Evolutionary conservation across 352 stramenopile species (phyloP).

Genomic region (Paralagenidium karlingii): DNA sequence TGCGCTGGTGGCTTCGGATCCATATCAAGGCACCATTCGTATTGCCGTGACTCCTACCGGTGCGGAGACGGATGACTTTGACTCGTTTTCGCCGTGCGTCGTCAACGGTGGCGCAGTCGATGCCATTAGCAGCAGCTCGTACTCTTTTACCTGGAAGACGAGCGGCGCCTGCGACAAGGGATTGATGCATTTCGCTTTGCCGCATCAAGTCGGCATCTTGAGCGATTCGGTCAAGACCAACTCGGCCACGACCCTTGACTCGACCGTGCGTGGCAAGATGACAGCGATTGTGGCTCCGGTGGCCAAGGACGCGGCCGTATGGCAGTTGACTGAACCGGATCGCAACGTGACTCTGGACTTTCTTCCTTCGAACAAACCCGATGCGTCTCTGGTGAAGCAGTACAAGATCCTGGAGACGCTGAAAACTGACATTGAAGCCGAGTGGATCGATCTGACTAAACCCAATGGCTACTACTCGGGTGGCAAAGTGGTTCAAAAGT

Average conservation of each 20-base stretch:
- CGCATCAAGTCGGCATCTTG: conserved; percentile 23
- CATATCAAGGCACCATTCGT: conserved; percentile 36
- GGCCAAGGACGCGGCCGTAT: conserved; percentile 6
- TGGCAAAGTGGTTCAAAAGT: conserved; percentile 70
- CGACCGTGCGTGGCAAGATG: conserved; percentile 40
- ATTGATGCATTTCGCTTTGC: conserved; percentile 53
- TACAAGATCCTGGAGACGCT: conserved; percentile 5
- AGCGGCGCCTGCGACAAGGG: conserved; percentile 33
- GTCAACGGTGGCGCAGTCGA: conserved; percentile 32
- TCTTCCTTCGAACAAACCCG: not conserved
- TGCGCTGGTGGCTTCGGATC: conserved; percentile 22
- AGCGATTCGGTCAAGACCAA: conserved; percentile 8
- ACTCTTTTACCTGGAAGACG: conserved; percentile 46
- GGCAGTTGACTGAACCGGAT: conserved; percentile 37
- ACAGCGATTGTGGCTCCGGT: conserved; percentile 15
- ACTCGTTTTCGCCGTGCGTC: conserved; percentile 41
- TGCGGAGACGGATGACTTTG: conserved; percentile 24
- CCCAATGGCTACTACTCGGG: conserved; percentile 60
- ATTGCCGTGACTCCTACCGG: conserved; percentile 33
- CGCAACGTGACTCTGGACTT: conserved; percentile 24
- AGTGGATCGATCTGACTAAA: conserved; percentile 24
- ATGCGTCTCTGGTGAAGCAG: not conserved
- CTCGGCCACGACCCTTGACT: conserved; percentile 25
- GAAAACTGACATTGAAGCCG: conserved; percentile 31
- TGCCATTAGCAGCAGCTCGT: conserved; percentile 38